Evolutionary conservation across 768 basidiomycete species (phyloP).

Genomic region (Infundibulicybe gibba): DNA sequence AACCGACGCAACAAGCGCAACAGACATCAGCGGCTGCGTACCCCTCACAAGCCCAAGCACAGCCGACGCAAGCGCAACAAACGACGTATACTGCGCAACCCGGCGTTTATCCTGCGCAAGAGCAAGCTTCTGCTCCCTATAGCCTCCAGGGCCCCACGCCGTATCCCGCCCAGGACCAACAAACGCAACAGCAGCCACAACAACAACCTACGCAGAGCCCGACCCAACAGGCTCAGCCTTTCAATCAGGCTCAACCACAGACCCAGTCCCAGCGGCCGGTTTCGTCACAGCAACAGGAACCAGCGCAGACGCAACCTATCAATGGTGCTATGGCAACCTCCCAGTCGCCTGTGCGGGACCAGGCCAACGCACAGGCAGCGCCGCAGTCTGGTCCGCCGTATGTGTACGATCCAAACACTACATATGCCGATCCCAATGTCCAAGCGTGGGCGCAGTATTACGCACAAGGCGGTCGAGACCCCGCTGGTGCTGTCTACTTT

Average conservation of each 20-base stretch:
- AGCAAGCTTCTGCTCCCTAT: neutral
- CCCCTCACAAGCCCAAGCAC: slow-evolving; percentile 12
- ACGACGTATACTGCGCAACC: slow-evolving; percentile 10
- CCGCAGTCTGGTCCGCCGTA: slow-evolving; percentile 39
- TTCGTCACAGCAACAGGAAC: slow-evolving; percentile 9
- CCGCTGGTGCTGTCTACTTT: slow-evolving; percentile 71
- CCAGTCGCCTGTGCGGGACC: slow-evolving; percentile 24
- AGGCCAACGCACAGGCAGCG: slow-evolving; percentile 7
- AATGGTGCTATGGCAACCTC: too few species aligned
- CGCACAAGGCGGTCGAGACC: neutral
- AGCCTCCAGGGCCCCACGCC: slow-evolving; percentile 1
- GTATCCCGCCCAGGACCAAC: slow-evolving; percentile 3
- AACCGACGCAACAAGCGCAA: too few species aligned
- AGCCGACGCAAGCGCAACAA: slow-evolving; percentile 4
- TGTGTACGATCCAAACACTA: slow-evolving; percentile 58
- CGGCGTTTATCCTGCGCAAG: neutral
- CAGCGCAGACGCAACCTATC: slow-evolving; percentile 10
- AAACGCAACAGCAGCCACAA: slow-evolving; percentile 12
- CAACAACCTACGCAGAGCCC: slow-evolving; percentile 17
- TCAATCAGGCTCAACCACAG: slow-evolving; percentile 19
- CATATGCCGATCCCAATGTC: slow-evolving; percentile 76
- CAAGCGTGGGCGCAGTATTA: slow-evolving; percentile 78
- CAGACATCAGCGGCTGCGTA: neutral
- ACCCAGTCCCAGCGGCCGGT: slow-evolving; percentile 16
- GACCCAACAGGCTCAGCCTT: slow-evolving; percentile 14